Evolutionary conservation across 495 filamentous ascomycete species (phyloP), one percentile per base, ranked within the genome.

Genomic region (Jackrogersella multiformis): DNA sequence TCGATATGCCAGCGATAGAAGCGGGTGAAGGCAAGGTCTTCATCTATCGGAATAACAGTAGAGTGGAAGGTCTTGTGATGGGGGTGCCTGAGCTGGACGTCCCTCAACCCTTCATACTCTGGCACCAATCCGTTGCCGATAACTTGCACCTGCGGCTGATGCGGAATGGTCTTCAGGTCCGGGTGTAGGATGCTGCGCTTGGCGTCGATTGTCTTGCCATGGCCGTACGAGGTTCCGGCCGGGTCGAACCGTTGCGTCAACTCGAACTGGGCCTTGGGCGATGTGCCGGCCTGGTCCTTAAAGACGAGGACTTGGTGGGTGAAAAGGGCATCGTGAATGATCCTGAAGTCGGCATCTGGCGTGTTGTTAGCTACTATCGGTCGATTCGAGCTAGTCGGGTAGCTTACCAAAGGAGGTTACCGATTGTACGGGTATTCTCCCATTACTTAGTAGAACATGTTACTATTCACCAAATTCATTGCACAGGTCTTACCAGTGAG

Each of bases 1-100:
- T 92, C 90, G 56, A 92, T 91, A 69, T 92, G 90, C 90, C 89
- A 92, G 32, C 90, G 80, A 74, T 90, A 92, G 76, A 91, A 92
- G 21, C 89, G 85, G 4, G 90, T 92, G 73, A 81, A 86, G 41
- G 85, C 82, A 21, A 88, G 79, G 64, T 92, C 89, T 45, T 90
- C 86, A 2, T 84, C 81, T 15, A 80, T 82, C 9, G 87, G 83
- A 65, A 92, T 85, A 38, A 81, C 69, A 35, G 86, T 82, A 42
- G 87, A 85, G 73, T 92, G 89, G 73, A 92, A 92, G 15, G 86
- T 90, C 56, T 81, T 83, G 80, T 92, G 89, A 69, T 92, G 89
- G 0, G 90, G 90, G 71, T 92, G 90, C 56, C 79, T 80, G n/a
- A 92, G 81, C 35, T 80, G 83, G 70, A 92, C 81, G 72, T 92